Conservation (phyloP, 2,329 filamentous ascomycete species). For the Myotisia sp. region DNA sequence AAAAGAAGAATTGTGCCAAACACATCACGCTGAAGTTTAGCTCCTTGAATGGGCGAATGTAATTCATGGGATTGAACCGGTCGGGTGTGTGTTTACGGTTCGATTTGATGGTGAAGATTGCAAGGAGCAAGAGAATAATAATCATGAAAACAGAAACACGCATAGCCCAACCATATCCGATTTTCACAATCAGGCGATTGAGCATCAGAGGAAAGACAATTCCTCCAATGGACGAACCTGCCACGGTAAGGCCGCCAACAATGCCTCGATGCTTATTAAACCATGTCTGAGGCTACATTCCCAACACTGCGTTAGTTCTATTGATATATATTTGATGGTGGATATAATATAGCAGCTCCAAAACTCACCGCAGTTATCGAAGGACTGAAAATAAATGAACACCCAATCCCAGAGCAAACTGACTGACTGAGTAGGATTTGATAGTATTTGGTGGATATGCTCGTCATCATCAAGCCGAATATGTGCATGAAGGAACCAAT, state of each 20-base stretch:
- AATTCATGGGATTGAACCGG: conserved; percentile 35
- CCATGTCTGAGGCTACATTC: conserved; percentile 33
- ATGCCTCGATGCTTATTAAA: conserved; percentile 40
- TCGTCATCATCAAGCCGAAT: conserved; percentile 50
- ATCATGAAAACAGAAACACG: conserved; percentile 46
- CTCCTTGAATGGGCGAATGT: conserved; percentile 35
- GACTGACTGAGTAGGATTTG: conserved; percentile 35
- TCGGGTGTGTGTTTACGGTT: conserved; percentile 21
- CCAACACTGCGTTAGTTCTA: conserved; percentile 52
- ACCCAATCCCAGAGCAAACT: conserved; percentile 38
- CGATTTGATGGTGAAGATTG: conserved; percentile 39
- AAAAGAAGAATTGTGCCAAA: conserved; percentile 36
- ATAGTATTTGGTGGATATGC: conserved; percentile 41
- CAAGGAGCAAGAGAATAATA: conserved; percentile 41
- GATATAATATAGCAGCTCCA: neutral
- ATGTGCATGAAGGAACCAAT: conserved; percentile 41
- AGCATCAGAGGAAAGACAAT: conserved; percentile 41
- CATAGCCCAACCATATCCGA: conserved; percentile 46
- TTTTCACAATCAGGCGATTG: conserved; percentile 27
- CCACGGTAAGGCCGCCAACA: conserved; percentile 46
- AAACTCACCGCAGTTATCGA: conserved; percentile 26
- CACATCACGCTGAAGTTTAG: conserved; percentile 31
- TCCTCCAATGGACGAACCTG: conserved; percentile 41
- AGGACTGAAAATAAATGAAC: conserved; percentile 37
- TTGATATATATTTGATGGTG: no score